phyloP scores from a whole-genome alignment of 225 moss, liverwort and hornwort species.

The Lunularia cruciata region DNA sequence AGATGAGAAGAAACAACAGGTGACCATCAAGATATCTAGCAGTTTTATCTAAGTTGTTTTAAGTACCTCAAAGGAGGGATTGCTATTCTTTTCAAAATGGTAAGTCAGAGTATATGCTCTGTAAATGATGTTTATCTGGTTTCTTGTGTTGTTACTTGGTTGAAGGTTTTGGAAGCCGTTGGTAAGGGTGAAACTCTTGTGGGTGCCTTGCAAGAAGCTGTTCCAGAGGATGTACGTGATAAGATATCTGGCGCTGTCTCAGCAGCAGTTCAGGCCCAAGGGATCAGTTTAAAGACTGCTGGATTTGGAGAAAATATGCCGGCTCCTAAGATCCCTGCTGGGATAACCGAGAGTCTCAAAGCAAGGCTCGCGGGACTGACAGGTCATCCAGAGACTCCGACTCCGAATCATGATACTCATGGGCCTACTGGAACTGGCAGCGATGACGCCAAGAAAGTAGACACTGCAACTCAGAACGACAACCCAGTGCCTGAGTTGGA shows the following conservation, averaged over 20 bases:
- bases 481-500: not conserved
- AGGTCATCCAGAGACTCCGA: slow-evolving; percentile 36
- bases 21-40: too few species aligned
- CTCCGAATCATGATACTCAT: slow-evolving; percentile 11
- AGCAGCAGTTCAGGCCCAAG: slow-evolving; percentile 74
- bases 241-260: slow-evolving; percentile 77
- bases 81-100: too few species aligned
- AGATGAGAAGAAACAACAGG: slow-evolving; percentile 72
- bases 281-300: slow-evolving; percentile 58
- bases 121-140: too few species aligned
- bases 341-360: slow-evolving; percentile 54
- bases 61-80: too few species aligned
- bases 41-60: too few species aligned
- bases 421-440: slow-evolving; percentile 10
- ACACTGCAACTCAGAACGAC: not conserved
- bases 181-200: slow-evolving; percentile 73
- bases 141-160: slow-evolving; percentile 12
- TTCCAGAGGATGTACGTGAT: slow-evolving; percentile 93
- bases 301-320: slow-evolving; percentile 60
- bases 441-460: slow-evolving; percentile 8
- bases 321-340: slow-evolving; percentile 54
- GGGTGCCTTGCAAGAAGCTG: slow-evolving; percentile 90
- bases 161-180: slow-evolving; percentile 84
- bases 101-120: too few species aligned
- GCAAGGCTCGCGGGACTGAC: slow-evolving; percentile 42